Conservation (phyloP, 306 rosid species). For the Carpinus fangiana region DNA sequence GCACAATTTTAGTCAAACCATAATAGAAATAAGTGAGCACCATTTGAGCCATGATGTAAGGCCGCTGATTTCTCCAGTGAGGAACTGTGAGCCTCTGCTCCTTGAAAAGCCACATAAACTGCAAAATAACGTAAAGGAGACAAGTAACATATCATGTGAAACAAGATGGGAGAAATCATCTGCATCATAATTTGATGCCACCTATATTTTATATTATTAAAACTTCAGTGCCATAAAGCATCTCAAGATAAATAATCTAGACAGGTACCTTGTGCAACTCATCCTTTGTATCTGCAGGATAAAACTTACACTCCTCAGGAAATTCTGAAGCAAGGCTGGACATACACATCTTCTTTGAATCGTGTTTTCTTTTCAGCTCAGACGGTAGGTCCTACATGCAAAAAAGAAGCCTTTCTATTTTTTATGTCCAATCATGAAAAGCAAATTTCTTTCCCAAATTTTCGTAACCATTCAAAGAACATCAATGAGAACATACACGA, state of each 20-base stretch:
- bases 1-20: not conserved
- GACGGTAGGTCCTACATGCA: slow-evolving; percentile 69
- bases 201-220: not conserved
- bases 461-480: slow-evolving; percentile 9
- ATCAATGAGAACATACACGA: slow-evolving; percentile 61
- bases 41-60: slow-evolving; percentile 80
- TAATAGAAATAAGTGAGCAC: slow-evolving; percentile 42
- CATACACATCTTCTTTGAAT: slow-evolving; percentile 66
- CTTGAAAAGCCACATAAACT: slow-evolving; percentile 93
- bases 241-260: slow-evolving; percentile 10
- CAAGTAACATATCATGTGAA: not conserved
- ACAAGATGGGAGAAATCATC: slow-evolving; percentile 16
- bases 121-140: slow-evolving; percentile 28
- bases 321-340: slow-evolving; percentile 73
- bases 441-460: not conserved
- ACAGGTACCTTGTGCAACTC: slow-evolving; percentile 85
- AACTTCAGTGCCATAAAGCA: slow-evolving; percentile 3
- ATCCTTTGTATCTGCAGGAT: slow-evolving; percentile 83
- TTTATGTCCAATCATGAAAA: slow-evolving; percentile 1
- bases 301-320: slow-evolving; percentile 88
- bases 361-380: slow-evolving; percentile 69
- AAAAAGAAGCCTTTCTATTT: slow-evolving; percentile 7
- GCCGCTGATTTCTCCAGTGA: slow-evolving; percentile 83
- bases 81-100: slow-evolving; percentile 85
- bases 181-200: slow-evolving; percentile 7